phyloP scores from a whole-genome alignment of 2,329 filamentous ascomycete genomes.

The Colletotrichum tropicale region DNA sequence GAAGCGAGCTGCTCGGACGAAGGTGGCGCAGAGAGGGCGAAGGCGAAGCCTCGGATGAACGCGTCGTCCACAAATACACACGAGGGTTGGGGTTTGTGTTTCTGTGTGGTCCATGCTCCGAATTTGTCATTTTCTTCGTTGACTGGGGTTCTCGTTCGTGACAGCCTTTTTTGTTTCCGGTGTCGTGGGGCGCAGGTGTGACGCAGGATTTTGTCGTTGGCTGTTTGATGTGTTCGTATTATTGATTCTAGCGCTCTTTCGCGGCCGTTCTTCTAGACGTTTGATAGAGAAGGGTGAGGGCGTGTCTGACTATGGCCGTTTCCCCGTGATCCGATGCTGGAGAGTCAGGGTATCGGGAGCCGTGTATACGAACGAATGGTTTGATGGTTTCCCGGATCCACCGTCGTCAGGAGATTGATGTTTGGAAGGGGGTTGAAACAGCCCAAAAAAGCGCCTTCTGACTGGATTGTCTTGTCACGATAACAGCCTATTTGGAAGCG shows the following conservation, averaged over 20 bases:
- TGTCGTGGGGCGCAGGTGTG: background rate
- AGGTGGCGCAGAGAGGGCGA: background rate
- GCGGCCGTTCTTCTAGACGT: accelerated
- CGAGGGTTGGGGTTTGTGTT: background rate
- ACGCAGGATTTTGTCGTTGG: background rate
- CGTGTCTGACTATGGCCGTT: background rate
- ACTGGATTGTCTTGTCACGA: background rate
- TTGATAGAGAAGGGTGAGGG: background rate
- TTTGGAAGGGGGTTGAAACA: background rate
- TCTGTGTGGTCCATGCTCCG: background rate
- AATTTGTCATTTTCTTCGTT: background rate
- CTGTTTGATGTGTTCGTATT: background rate
- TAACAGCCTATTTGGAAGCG: background rate
- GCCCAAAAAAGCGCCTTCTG: background rate
- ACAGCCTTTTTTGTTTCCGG: too few species aligned
- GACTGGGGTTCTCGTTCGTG: background rate
- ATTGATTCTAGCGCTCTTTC: background rate
- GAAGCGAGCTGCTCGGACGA: background rate
- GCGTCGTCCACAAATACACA: background rate
- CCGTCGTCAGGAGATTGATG: background rate
- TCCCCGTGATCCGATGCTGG: background rate
- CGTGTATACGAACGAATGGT: background rate
- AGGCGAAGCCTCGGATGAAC: background rate
- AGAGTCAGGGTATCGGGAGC: background rate
- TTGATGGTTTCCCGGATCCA: background rate